Base-by-base conservation (phyloP, 495 filamentous ascomycete species). In the Mycothermus thermophilus region DNA sequence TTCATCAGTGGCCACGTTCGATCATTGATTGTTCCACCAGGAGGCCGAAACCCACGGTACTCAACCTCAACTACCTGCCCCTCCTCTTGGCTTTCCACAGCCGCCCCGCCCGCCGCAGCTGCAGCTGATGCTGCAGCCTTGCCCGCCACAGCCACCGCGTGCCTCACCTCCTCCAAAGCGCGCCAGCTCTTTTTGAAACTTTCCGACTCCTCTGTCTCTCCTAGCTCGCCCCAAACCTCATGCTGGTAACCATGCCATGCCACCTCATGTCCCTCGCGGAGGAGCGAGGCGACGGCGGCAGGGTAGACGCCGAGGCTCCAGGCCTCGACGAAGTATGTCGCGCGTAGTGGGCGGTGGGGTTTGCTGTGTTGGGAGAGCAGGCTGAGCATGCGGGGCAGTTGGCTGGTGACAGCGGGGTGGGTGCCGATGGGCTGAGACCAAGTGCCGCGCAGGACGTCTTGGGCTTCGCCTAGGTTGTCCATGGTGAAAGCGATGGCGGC, bases 401-500 rank as follows among this genome's bases (percentile, higher is more conserved):
- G 33, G 34, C 35, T 31, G n/a, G 32, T 47, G n/a, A 54, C 41
- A 5, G 50, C 34, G 5, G 40, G 44, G 46, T 55, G 52, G 8
- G 37, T 49, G 17, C 55, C 55, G 33, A 47, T 38, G 9, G 52
- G 48, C 15, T 40, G 27, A 0, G 39, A 24, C 53, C 55, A 59
- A 23, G 39, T 18, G 37, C 36, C 36, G 8, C 35, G 31, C 30
- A 46, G 34, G 12, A 59, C 48, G 34, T 55, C 53, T 32, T 54
- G 51, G n/a, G 55, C 55, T 50, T 59, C 55, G 34, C 55, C 55
- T 9, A 59, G 43, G 37, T 59, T 59, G 51, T 59, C 55, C 47
- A 59, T 46, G 2, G 53, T 59, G 35, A 59, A 44, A 33, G 42
- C 31, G 42, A 55, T 40, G 41, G 72, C 48, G 12, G 42, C 51